Base-by-base conservation (phyloP, 768 basidiomycete species). In the Porphyrellus cyaneotinctus region DNA sequence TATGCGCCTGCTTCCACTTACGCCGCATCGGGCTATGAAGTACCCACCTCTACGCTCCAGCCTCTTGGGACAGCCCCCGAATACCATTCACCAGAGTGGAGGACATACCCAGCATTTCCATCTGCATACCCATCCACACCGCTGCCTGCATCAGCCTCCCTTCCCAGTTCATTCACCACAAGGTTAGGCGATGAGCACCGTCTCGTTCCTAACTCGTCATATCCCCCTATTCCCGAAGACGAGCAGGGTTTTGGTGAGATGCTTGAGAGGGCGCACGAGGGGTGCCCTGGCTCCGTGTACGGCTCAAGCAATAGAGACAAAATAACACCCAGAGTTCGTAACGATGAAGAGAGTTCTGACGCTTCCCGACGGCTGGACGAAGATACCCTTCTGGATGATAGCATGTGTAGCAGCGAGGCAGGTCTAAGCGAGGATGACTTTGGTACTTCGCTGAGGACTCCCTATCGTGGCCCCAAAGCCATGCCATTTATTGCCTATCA, bases 91-190 rank as follows among this genome's bases (percentile, higher is more conserved):
- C 80, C 85, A 36, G 86, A 89, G 57, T 89, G 86, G 86, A 71
- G 84, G 51, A 72, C 79, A 63, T 90, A 88, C 58, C 87, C 87
- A 13, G 74, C 83, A 17, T 84, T 88, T 47, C 88, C 88, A 28
- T 82, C 88, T 6, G 88, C 88, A 31, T 90, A 90, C 61, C 87
- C 87, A 10, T 75, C 85, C 0, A 88, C 85, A 14, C 87, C 86
- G 12, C 58, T 81, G n/a, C 71, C 71, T 20, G 66, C 68, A 17
- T 66, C 74, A 4, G 60, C 72, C 23, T 66, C 63, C 18, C 70
- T 73, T 43, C 71, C 66, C 53, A 45, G 41, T 10, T 63, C 51
- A 18, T 46, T 58, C 17, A 52, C 46, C 14, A 13, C 49, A 14
- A 50, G 50, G 31, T 48, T 45, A 22, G 45, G 51, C 32, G 23